Conservation (phyloP, 352 stramenopile species). For the Pythium inflatum region DNA sequence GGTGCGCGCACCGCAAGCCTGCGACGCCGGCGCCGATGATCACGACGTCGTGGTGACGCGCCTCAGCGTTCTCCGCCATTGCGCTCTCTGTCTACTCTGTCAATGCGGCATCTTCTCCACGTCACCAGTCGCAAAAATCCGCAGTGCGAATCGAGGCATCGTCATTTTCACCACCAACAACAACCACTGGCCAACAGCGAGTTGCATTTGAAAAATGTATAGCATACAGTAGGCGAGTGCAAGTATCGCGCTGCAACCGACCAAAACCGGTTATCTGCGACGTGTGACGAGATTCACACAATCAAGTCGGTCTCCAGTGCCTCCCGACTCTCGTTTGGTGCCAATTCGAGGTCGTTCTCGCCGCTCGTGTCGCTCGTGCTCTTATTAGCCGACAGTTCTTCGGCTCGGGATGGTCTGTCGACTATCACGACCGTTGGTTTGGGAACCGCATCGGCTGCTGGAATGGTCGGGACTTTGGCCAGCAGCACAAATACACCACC, state of each 20-base stretch:
- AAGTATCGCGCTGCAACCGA: neutral
- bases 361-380: too few species aligned
- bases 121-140: neutral
- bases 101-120: conserved; percentile 9
- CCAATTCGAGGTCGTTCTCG: conserved; percentile 5
- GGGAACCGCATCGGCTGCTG: neutral
- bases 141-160: neutral
- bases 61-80: neutral
- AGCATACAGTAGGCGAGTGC: conserved; percentile 8
- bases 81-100: neutral
- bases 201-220: conserved; percentile 17
- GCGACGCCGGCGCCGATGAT: conserved; percentile 72
- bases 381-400: too few species aligned
- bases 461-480: conserved; percentile 11
- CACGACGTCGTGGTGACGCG: conserved; percentile 50
- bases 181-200: conserved; percentile 19
- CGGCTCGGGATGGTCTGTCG: too few species aligned
- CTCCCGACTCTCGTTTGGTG: neutral
- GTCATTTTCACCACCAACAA: neutral
- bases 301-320: neutral
- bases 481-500: conserved; percentile 44
- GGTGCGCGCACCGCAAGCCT: conserved; percentile 66
- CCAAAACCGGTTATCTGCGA: conserved; percentile 20
- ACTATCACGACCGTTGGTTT: neutral
- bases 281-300: conserved; percentile 7